These are phyloP conservation scores for Acidiella bohemica DNA, from an alignment of 495 filamentous ascomycete species.

Conservation along the genomic window DNA sequence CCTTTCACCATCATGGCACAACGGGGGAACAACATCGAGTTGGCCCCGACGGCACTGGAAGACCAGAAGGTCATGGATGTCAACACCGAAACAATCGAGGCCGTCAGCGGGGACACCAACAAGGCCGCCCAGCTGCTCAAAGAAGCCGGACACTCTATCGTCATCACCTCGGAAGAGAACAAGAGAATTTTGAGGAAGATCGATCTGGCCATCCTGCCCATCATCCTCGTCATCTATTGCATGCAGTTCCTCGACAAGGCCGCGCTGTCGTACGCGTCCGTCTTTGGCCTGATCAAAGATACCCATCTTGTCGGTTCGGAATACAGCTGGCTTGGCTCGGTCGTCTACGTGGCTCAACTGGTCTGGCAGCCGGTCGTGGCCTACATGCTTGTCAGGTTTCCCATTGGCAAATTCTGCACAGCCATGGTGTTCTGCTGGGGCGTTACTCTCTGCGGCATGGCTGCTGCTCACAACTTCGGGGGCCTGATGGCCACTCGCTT, in stretches of 20 bases:
- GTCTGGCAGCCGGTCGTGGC: constrained; percentile 41
- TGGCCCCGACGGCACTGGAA: background rate
- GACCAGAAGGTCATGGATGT: constrained; percentile 5
- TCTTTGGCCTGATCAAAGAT: constrained; percentile 41
- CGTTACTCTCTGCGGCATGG: constrained; percentile 35
- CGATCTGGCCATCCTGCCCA: constrained; percentile 40
- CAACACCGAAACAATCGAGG: constrained; percentile 29
- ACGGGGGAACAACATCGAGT: constrained; percentile 22
- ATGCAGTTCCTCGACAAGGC: constrained; percentile 48
- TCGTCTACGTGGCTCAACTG: constrained; percentile 46
- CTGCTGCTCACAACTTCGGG: constrained; percentile 34
- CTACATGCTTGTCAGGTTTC: constrained; percentile 40
- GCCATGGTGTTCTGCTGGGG: constrained; percentile 36
- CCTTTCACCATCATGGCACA: too few relatives aligned
- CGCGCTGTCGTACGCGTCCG: constrained; percentile 46
- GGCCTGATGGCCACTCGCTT: constrained; percentile 30
- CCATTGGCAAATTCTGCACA: constrained; percentile 39
- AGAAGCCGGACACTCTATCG: constrained; percentile 29
- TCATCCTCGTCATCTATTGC: constrained; percentile 44
- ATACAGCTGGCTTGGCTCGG: constrained; percentile 45
- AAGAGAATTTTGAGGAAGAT: constrained; percentile 41
- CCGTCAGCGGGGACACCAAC: constrained; percentile 23
- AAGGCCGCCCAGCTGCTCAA: constrained; percentile 33
- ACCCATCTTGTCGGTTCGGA: constrained; percentile 41
- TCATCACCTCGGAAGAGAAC: constrained; percentile 38